Evolutionary conservation across 2,329 filamentous ascomycete genomes (phyloP).

Genomic region (Diaporthe amygdali): DNA sequence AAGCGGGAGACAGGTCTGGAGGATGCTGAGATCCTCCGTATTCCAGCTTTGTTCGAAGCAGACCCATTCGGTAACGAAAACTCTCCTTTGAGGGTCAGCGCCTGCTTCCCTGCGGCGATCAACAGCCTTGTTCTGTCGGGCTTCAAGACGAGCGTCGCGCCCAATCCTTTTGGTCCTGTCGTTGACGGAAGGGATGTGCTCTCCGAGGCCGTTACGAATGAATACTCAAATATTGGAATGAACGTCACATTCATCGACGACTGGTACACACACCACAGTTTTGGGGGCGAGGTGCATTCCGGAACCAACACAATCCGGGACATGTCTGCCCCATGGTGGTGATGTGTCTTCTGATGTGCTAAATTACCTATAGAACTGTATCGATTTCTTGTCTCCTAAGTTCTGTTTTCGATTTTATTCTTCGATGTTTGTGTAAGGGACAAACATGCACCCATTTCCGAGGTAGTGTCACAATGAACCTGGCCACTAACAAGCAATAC

Average conservation of each 20-base stretch:
- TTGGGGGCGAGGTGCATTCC: neutral
- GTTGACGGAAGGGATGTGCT: neutral
- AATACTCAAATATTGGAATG: neutral
- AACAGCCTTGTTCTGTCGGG: neutral
- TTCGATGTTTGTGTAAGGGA: neutral
- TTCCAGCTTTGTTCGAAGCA: neutral
- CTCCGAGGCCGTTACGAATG: neutral
- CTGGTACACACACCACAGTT: neutral
- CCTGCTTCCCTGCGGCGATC: neutral
- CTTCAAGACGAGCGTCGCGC: neutral
- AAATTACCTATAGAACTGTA: neutral
- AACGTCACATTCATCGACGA: neutral
- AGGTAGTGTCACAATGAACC: too few relatives aligned
- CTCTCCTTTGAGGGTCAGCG: neutral
- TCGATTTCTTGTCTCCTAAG: neutral
- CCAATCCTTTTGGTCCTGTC: neutral
- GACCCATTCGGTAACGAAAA: neutral
- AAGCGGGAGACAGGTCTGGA: neutral
- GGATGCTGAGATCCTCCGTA: neutral
- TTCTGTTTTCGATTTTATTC: neutral
- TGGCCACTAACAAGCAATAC: too few relatives aligned
- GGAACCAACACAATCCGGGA: neutral
- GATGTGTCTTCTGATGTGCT: neutral
- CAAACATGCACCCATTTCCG: too few relatives aligned
- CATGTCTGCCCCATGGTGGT: neutral